Base-by-base conservation (phyloP, 768 basidiomycete species). In the Collybia nuda region DNA sequence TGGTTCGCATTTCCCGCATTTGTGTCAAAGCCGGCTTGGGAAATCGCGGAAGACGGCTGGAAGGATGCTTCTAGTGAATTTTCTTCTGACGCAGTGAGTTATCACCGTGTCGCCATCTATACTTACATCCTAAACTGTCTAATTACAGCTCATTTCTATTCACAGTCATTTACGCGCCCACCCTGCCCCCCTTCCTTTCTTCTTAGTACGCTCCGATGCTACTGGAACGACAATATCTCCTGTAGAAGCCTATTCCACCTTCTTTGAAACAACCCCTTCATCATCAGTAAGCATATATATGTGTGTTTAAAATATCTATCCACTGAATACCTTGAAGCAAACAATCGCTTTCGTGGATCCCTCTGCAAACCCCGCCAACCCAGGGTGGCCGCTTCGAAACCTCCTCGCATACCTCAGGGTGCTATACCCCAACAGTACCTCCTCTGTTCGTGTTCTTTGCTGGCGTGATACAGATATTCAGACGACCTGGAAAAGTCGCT, bases 1-100 rank as follows among this genome's bases (percentile, higher is more conserved):
- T 99, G 96, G 97, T 98, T 98, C 62, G 89, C 90, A 0, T 97
- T 98, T 66, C 96, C 97, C 2, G 93, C 95, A 0, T 86, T 98
- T 56, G 86, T 87, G 0, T 75, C 90, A 18, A 93, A 91, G 57
- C 94, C 97, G 6, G 82, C 88, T 5, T 98, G 95, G 95, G 86
- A 91, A 72, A 85, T 90, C 56, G 71, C 74, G 28, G 79, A 75
- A 5, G 62, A 68, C 9, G 88, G 85, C 0, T 89, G 88, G 83
- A 69, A 63, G 43, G 47, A 56, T 24, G 86, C 81, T 2, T 65
- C 69, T 0, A 72, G 69, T 2, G 72, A 70, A 46, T 70, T 86
- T 49, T 71, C 67, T 0, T 40, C 63, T 21, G 65, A 74, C 14
- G 63, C 70, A 44, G 85, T 82, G 56, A 26, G 70, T 18, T 11